Percentiles rank a stretch among this genome's conserved stretches.
phyloP scores from a whole-genome alignment of 2,329 filamentous ascomycete species.

The Stromatinia cepivora region DNA sequence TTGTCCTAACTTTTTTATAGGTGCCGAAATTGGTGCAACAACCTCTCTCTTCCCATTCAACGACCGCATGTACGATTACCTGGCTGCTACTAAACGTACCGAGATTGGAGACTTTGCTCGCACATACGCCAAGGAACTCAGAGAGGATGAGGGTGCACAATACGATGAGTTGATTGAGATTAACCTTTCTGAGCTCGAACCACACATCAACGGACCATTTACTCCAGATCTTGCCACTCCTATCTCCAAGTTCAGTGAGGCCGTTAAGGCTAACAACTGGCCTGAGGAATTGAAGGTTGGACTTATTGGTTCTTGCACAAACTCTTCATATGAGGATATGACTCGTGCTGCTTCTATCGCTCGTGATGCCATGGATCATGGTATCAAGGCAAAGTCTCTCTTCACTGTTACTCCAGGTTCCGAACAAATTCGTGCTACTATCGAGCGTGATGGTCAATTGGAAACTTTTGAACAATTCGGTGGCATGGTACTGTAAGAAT shows the following conservation, averaged over 20 bases:
- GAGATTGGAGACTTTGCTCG: conserved; percentile 90
- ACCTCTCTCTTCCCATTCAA: conserved; percentile 98
- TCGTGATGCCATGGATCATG: conserved; percentile 85
- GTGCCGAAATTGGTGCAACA: conserved; percentile 77
- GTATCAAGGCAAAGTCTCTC: conserved; percentile 86
- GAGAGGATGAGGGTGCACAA: conserved; percentile 84
- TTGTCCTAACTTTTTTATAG: neutral
- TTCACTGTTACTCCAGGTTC: conserved; percentile 97
- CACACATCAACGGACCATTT: conserved; percentile 98
- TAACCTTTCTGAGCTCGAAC: conserved; percentile 91
- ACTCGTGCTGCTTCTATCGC: conserved; percentile 88
- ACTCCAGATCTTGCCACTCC: conserved; percentile 97
- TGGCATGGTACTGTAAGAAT: conserved; percentile 69
- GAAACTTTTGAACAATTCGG: conserved; percentile 96
- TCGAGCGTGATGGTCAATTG: conserved; percentile 77
- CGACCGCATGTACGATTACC: conserved; percentile 96
- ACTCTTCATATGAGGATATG: conserved; percentile 87
- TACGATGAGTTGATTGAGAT: conserved; percentile 97
- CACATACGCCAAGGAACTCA: conserved; percentile 79
- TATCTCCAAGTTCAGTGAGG: conserved; percentile 95
- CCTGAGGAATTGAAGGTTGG: conserved; percentile 95
- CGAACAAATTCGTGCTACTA: conserved; percentile 94
- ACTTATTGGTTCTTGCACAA: conserved; percentile 97
- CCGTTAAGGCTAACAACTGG: conserved; percentile 93
- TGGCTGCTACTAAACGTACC: conserved; percentile 84